Percentiles rank a stretch among this genome's conserved stretches.
Evolutionary conservation across 176 grass and related monocot genomes (phyloP).

Genomic region (Coix lacrymajobi): DNA sequence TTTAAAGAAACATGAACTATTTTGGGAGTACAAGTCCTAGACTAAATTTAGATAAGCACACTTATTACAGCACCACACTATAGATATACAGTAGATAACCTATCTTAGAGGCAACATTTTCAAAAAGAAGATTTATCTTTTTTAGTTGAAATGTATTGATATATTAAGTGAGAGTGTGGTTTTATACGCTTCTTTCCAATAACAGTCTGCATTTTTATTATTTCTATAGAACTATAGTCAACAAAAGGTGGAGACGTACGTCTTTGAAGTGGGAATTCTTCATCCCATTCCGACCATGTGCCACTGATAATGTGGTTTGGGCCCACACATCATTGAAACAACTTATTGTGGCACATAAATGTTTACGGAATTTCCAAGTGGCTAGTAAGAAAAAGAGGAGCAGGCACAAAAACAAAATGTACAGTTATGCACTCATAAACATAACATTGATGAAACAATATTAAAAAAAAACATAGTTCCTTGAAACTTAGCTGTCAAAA

Average conservation of each 20-base stretch:
- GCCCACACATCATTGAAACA: background rate
- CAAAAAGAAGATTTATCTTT: background rate
- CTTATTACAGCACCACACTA: background rate
- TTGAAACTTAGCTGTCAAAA: background rate
- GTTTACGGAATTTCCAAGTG: background rate
- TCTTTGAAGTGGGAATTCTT: background rate
- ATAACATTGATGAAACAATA: background rate
- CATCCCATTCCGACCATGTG: background rate
- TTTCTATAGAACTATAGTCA: background rate
- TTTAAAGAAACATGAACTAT: background rate
- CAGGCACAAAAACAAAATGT: too few relatives aligned
- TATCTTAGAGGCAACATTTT: background rate
- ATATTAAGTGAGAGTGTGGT: background rate
- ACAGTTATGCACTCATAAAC: background rate
- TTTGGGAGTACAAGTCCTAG: too few relatives aligned
- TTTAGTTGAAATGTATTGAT: background rate
- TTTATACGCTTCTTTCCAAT: background rate
- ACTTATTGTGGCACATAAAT: background rate
- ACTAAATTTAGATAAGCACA: background rate
- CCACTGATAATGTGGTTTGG: background rate
- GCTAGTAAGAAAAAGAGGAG: background rate
- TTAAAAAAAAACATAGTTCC: background rate
- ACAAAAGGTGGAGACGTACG: background rate
- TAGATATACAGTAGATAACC: background rate
- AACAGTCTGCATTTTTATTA: background rate